phyloP scores from a whole-genome alignment of 352 stramenopile species.

The Phytopythium chamaehyphon region DNA sequence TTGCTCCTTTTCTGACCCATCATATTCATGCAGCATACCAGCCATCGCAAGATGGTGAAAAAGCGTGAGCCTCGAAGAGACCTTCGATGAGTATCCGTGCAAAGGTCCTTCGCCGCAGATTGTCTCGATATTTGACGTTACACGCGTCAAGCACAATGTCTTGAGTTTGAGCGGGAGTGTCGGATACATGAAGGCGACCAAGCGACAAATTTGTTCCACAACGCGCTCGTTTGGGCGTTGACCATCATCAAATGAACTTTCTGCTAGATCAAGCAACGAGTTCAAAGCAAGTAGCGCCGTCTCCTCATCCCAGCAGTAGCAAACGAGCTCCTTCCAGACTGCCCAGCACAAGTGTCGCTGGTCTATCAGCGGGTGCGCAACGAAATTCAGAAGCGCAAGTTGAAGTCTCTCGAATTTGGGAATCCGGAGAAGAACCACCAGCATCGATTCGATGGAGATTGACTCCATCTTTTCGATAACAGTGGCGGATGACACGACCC shows the following conservation, averaged over 20 bases:
- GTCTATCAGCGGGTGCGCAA: slow-evolving; percentile 33
- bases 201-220: slow-evolving; percentile 29
- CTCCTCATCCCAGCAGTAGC: slow-evolving; percentile 40
- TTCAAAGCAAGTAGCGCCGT: slow-evolving; percentile 21
- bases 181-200: slow-evolving; percentile 45
- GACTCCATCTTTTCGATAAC: slow-evolving; percentile 4
- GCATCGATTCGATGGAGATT: slow-evolving; percentile 39
- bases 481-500: slow-evolving; percentile 1
- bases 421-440: slow-evolving; percentile 24
- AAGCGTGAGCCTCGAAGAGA: slow-evolving; percentile 39
- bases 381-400: slow-evolving; percentile 47
- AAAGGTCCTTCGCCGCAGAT: slow-evolving; percentile 52
- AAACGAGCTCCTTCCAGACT: slow-evolving; percentile 57
- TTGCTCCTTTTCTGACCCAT: slow-evolving; percentile 38
- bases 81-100: slow-evolving; percentile 32
- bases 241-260: slow-evolving; percentile 19
- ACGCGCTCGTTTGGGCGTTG: slow-evolving; percentile 6
- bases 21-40: slow-evolving; percentile 41
- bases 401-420: slow-evolving; percentile 30
- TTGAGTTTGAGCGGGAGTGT: slow-evolving; percentile 34
- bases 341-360: slow-evolving; percentile 45
- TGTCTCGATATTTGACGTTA: slow-evolving; percentile 35
- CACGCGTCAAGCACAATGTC: slow-evolving; percentile 36
- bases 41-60: slow-evolving; percentile 35
- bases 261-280: slow-evolving; percentile 28